These are phyloP conservation scores for Xylariaceae sp. DNA, from an alignment of 2,329 filamentous ascomycete genomes.

Conservation along the genomic window DNA sequence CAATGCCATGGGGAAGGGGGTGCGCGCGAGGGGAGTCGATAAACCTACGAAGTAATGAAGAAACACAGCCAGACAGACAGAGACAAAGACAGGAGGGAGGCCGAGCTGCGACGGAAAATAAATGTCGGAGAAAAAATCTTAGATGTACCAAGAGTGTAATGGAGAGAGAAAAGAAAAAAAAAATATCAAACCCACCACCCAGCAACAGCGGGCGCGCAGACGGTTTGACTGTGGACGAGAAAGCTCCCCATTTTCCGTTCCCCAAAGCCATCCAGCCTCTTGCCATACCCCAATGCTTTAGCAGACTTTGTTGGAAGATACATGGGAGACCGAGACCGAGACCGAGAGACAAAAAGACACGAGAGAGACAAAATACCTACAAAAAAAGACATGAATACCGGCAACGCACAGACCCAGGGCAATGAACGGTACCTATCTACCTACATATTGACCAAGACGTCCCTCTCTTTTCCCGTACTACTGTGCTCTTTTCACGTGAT, in stretches of 20 bases:
- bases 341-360: background rate
- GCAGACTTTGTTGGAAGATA: background rate
- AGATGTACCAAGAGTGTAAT: slow-evolving; percentile 6
- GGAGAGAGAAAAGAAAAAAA: too few relatives aligned
- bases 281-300: slow-evolving; percentile 1
- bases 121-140: slow-evolving; percentile 13
- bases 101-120: slow-evolving; percentile 15
- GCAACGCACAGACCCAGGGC: background rate
- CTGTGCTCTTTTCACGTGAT: background rate
- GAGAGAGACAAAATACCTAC: background rate
- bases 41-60: slow-evolving; percentile 24
- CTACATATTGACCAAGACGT: background rate
- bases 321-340: background rate
- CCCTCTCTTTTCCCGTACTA: background rate
- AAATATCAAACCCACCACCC: background rate
- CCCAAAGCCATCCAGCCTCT: background rate
- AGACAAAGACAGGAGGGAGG: background rate
- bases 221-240: too few relatives aligned
- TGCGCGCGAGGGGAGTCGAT: background rate
- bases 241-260: too few relatives aligned
- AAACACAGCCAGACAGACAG: background rate
- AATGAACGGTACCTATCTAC: background rate
- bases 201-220: background rate
- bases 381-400: background rate
- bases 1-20: background rate